phyloP scores from a whole-genome alignment of 2,329 filamentous ascomycete genomes.

The Aspergillus japonicus region DNA sequence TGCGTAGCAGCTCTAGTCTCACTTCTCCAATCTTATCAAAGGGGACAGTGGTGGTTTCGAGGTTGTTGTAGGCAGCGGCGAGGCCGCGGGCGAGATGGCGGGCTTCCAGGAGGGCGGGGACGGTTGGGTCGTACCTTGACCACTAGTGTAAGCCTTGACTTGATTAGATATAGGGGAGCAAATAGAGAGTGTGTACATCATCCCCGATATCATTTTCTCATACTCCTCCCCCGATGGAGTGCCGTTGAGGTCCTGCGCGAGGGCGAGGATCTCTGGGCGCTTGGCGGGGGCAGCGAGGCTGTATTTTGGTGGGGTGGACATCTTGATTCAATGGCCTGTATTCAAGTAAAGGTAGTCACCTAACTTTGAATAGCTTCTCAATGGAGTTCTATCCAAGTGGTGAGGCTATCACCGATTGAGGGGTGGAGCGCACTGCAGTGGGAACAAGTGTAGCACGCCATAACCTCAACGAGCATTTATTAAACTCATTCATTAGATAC shows the following conservation, averaged over 20 bases:
- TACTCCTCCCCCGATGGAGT: slow-evolving; percentile 13
- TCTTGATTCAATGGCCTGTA: background rate
- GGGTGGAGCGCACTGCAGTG: too few relatives aligned
- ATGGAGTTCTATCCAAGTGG: too few relatives aligned
- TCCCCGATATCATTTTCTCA: slow-evolving; percentile 15
- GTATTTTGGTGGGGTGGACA: background rate
- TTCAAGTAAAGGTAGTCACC: too few relatives aligned
- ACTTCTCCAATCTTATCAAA: background rate
- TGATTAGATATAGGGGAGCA: background rate
- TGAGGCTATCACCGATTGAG: too few relatives aligned
- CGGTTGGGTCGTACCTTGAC: slow-evolving; percentile 11
- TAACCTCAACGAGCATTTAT: too few relatives aligned
- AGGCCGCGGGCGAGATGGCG: slow-evolving; percentile 11
- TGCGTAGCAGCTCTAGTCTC: slow-evolving; percentile 5
- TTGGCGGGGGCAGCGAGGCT: background rate
- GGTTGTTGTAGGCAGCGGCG: slow-evolving; percentile 13
- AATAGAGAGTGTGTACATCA: slow-evolving; percentile 4
- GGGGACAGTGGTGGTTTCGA: background rate
- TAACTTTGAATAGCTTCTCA: too few relatives aligned
- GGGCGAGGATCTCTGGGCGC: background rate
- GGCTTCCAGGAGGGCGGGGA: slow-evolving; percentile 12
- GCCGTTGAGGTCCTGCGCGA: background rate
- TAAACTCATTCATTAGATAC: too few relatives aligned
- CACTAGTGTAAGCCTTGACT: background rate
- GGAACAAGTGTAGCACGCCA: too few relatives aligned